Evolutionary conservation across 1,284 basidiomycete species (phyloP), one percentile per base, ranked within the genome.

Genomic region (Melampsora larici-populina): DNA sequence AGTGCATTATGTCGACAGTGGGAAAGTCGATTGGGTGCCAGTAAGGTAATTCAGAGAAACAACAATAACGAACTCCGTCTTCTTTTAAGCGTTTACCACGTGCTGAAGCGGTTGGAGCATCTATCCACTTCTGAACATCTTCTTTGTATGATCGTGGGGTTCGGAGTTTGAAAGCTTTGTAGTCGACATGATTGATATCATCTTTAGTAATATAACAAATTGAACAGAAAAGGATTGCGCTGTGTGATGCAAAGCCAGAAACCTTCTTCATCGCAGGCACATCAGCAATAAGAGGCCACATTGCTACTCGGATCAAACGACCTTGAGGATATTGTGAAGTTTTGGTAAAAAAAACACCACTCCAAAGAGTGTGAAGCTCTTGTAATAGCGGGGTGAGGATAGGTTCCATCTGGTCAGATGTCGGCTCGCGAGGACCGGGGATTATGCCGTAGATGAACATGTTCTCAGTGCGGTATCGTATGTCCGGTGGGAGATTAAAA

Each of bases 391-490:
- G 83, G 21, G 51, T 15, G 0, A 86, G 48, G 68, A 82, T 81
- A 60, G 82, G 81, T 65, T 85, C 84, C 46, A 84, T 70, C 24
- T 81, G 55, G 9, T 79, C 51, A 5, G 63, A 29, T 6, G 36
- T 63, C 0, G 80, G 80, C 58, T 81, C 79, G 8, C 51, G 31
- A 3, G 79, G 80, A 3, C 81, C 81, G 13, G 82, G 85, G 83
- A 82, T 82, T 17, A 86, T 79, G 1, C 83, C 84, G 7, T 82
- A 83, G 17, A 86, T 80, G 74, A 81, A 86, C 21, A 86, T 80
- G 68, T 86, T 85, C 67, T 86, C 83, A 0, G 78, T 49, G n/a
- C 81, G 80, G 73, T 83, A 83, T 0, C 85, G 82, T n/a, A 84
- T 49, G 3, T 80, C 51, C 0, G 80, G 81, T 4, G 85, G 85